Evolutionary conservation across 495 filamentous ascomycete genomes (phyloP), one percentile per base, ranked within the genome.

Genomic region (Aspergillus wentii): DNA sequence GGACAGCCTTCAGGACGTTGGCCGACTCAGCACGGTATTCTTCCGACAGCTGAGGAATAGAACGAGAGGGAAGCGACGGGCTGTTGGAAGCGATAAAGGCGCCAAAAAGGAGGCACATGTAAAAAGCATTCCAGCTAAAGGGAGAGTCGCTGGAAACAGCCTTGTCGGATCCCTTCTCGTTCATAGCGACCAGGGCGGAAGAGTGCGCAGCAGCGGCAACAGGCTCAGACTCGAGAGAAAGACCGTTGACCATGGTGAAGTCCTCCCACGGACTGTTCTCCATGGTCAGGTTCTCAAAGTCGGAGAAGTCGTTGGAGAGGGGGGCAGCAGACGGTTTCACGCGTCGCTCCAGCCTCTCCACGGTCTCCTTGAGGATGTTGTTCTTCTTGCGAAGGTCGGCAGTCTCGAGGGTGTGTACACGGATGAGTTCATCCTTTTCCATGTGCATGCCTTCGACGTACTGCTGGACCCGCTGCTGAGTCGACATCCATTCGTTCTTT

Each of bases 341-440:
- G 45, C 80, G 75, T 51, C 79, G 76, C 66, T 91, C 83, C 45
- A 86, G 64, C 55, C 82, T 76, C 55, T 91, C 85, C 46, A 94
- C 76, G 45, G 88, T 85, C 54, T 92, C 87, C 53, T 80, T 84
- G 43, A 97, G 76, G 48, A 88, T 81, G 54, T 80, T 83, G 69
- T 95, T 82, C 76, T 92, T 94, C 82, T 94, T 95, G 56, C 92
- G 87, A 60, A 98, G 78, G 37, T 95, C 87, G 34, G 86, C 87
- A 10, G 85, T 94, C 75, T 98, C 94, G 53, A 92, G 75, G 33
- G 91, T 97, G 68, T 98, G 88, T 17, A 71, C 71, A 45, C 83
- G 76, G 51, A 96, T 86, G 61, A 95, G 74, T 54, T 95, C 88
- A 58, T 95, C 86, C 66, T 94, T 94, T 63, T 96, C 87, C 54